Conservation (phyloP, 345 rosid species). For the Erodium maritimum region DNA sequence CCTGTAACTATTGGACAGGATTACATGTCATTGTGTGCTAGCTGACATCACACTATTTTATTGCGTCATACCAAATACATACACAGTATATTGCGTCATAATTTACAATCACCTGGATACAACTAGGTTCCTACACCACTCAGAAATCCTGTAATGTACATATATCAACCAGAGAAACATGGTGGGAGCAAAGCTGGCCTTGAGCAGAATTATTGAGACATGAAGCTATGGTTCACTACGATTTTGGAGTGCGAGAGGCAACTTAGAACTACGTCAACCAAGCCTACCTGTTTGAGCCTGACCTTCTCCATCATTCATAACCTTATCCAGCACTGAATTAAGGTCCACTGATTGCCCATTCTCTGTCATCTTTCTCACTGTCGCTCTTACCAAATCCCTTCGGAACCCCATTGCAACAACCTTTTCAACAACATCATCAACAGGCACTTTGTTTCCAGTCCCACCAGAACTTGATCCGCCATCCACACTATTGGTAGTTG, state of each 20-base stretch:
- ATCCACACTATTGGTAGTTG: conserved; percentile 32
- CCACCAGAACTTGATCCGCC: conserved; percentile 15
- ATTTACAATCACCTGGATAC: neutral
- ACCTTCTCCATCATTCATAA: conserved; percentile 25
- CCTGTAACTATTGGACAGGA: too few species aligned
- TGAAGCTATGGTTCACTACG: neutral
- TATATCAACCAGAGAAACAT: neutral
- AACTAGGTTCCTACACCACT: neutral
- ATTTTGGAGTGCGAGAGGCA: neutral
- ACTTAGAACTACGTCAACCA: neutral
- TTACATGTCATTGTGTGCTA: too few species aligned
- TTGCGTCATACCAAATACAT: neutral
- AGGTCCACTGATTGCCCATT: conserved; percentile 40
- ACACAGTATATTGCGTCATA: neutral
- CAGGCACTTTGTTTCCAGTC: conserved; percentile 14
- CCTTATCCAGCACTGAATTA: conserved; percentile 38
- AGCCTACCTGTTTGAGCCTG: conserved; percentile 2
- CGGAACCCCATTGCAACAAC: conserved; percentile 57
- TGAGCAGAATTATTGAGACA: neutral
- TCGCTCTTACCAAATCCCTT: conserved; percentile 45
- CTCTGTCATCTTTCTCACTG: conserved; percentile 31
- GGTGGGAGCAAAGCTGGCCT: neutral
- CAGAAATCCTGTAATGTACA: neutral
- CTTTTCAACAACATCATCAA: conserved; percentile 36
- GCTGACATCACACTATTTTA: too few species aligned